Evolutionary conservation across 371 early-diverging fungal species (phyloP).

Genomic region (Rhizopus stolonifer): DNA sequence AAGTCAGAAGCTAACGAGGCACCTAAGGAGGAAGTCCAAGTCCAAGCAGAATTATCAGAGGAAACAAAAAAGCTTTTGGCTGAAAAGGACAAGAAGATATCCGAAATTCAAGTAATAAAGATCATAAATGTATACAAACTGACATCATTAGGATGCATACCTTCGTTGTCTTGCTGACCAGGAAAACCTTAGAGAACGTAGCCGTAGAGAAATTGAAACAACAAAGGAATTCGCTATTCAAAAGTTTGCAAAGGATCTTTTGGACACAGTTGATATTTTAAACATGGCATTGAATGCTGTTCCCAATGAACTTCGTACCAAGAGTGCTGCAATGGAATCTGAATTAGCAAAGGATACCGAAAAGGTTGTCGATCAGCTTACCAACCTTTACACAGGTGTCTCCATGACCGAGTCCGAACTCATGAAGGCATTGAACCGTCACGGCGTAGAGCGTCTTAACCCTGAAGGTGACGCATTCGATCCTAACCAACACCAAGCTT

Average conservation of each 20-base stretch:
- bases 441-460: conserved; percentile 84
- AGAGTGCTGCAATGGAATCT: conserved; percentile 24
- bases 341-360: conserved; percentile 45
- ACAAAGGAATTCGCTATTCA: conserved; percentile 87
- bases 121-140: neutral
- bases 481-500: conserved; percentile 91
- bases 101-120: conserved; percentile 71
- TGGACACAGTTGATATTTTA: conserved; percentile 93
- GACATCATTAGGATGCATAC: conserved; percentile 61
- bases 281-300: conserved; percentile 84
- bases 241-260: conserved; percentile 95
- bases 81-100: conserved; percentile 79
- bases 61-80: conserved; percentile 48
- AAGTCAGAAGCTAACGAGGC: conserved; percentile 12
- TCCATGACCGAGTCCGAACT: conserved; percentile 87
- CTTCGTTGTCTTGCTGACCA: conserved; percentile 93
- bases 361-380: conserved; percentile 63
- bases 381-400: conserved; percentile 85
- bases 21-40: conserved; percentile 17
- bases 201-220: conserved; percentile 81
- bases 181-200: conserved; percentile 92
- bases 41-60: conserved; percentile 25
- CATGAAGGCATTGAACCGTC: conserved; percentile 83
- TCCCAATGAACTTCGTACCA: conserved; percentile 48
- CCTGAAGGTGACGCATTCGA: conserved; percentile 89